Conservation (phyloP, 441 rosid species). For the Brassica hybrid region DNA sequence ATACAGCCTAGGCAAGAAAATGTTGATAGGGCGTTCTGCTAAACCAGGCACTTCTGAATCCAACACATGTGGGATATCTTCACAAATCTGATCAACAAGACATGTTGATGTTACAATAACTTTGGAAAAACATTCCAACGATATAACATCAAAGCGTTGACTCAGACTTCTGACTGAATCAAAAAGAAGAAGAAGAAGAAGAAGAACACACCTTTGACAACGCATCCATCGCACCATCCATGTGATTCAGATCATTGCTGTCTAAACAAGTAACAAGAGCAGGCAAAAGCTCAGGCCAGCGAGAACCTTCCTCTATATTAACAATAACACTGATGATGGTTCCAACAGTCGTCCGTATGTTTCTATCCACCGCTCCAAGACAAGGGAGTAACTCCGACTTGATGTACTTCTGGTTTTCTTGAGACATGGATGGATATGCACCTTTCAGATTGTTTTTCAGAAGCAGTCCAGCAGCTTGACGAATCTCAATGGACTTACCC, state of each 20-base stretch:
- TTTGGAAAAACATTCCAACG: background rate
- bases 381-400: constrained; percentile 90
- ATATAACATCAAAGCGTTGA: constrained; percentile 13
- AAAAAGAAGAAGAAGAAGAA: background rate
- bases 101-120: constrained; percentile 3
- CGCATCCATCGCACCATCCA: constrained; percentile 99
- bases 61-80: constrained; percentile 90
- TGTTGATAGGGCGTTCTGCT: constrained; percentile 85
- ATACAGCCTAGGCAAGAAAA: constrained; percentile 82
- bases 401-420: constrained; percentile 69
- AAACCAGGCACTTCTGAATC: constrained; percentile 90
- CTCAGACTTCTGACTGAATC: background rate
- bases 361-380: constrained; percentile 86
- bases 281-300: constrained; percentile 94
- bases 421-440: constrained; percentile 66
- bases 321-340: constrained; percentile 85
- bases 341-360: constrained; percentile 94
- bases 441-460: constrained; percentile 87
- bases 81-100: constrained; percentile 73
- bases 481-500: constrained; percentile 91
- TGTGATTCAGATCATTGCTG: constrained; percentile 85
- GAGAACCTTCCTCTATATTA: constrained; percentile 71
- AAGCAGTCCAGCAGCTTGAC: constrained; percentile 98
- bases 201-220: constrained; percentile 79
- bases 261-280: constrained; percentile 91